These are phyloP conservation scores for Fusarium papillatum DNA, from an alignment of 2,329 filamentous ascomycete species.

Conservation along the genomic window DNA sequence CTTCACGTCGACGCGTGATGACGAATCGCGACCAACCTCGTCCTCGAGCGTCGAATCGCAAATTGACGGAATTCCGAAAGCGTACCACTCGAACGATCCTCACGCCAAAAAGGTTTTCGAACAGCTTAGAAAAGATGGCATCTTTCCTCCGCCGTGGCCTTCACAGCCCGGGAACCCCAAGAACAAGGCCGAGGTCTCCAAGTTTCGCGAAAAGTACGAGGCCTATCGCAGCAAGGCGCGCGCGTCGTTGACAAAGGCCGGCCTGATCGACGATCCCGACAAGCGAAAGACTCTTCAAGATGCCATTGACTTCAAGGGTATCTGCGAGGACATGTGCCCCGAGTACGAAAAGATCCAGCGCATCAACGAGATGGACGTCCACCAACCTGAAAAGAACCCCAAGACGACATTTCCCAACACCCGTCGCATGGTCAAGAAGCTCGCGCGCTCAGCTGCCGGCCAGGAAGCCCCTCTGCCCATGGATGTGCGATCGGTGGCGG, in stretches of 20 bases:
- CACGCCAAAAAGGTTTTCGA: conserved; percentile 65
- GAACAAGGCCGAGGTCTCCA: conserved; percentile 65
- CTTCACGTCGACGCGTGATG: conserved; percentile 34
- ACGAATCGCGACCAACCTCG: conserved; percentile 42
- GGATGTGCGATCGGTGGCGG: conserved; percentile 73
- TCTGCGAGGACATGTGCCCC: conserved; percentile 79
- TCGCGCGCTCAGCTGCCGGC: conserved; percentile 77
- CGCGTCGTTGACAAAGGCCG: conserved; percentile 68
- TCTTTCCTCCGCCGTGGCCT: conserved; percentile 69
- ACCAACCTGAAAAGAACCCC: conserved; percentile 66
- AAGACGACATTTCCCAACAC: conserved; percentile 61
- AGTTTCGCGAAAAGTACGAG: conserved; percentile 68
- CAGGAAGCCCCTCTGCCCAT: conserved; percentile 77
- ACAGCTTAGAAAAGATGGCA: conserved; percentile 67
- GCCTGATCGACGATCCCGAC: conserved; percentile 75
- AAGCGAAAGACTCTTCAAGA: conserved; percentile 73
- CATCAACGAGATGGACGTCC: conserved; percentile 72
- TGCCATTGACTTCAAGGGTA: conserved; percentile 76
- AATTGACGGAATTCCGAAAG: conserved; percentile 31
- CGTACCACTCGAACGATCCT: conserved; percentile 48
- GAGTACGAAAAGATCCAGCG: conserved; percentile 75
- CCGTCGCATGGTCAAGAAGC: conserved; percentile 74
- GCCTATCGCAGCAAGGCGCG: conserved; percentile 70
- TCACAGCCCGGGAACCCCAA: conserved; percentile 65
- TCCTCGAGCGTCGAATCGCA: conserved; percentile 41